Conservation (phyloP, 1,284 basidiomycete genomes). For the Phenoliferia sp. region DNA sequence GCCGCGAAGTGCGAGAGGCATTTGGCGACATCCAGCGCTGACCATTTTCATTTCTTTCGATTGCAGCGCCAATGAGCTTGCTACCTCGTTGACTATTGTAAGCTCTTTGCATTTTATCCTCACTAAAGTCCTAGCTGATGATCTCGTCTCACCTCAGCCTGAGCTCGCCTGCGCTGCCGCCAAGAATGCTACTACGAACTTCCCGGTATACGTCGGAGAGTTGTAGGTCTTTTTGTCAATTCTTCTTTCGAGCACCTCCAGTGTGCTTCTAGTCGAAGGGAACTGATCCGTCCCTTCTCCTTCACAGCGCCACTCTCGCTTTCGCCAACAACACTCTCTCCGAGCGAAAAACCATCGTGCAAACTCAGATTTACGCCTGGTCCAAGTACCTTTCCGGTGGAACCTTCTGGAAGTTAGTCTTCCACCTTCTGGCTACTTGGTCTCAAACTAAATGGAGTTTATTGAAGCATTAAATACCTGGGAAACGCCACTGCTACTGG, state of each 20-base stretch:
- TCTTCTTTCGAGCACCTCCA: background rate
- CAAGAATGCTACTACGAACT: background rate
- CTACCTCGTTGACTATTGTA: background rate
- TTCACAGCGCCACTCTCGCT: background rate
- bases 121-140: background rate
- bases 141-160: background rate
- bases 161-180: background rate
- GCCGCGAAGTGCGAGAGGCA: too few relatives aligned
- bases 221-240: background rate
- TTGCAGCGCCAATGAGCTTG: background rate
- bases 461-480: background rate
- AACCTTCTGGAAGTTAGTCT: background rate
- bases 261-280: background rate
- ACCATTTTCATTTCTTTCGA: background rate
- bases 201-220: constrained; percentile 5
- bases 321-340: background rate
- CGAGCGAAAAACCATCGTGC: background rate
- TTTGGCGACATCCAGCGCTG: too few relatives aligned
- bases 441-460: too few relatives aligned
- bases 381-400: background rate
- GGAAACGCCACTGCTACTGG: background rate
- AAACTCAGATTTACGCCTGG: background rate
- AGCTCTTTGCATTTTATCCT: background rate
- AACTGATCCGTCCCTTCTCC: background rate
- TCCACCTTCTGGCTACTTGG: too few relatives aligned